A percentile compares a stretch with the other conserved stretches of the same genome.
Conservation (phyloP, 306 rosid genomes). For the Fragaria iinumae region DNA sequence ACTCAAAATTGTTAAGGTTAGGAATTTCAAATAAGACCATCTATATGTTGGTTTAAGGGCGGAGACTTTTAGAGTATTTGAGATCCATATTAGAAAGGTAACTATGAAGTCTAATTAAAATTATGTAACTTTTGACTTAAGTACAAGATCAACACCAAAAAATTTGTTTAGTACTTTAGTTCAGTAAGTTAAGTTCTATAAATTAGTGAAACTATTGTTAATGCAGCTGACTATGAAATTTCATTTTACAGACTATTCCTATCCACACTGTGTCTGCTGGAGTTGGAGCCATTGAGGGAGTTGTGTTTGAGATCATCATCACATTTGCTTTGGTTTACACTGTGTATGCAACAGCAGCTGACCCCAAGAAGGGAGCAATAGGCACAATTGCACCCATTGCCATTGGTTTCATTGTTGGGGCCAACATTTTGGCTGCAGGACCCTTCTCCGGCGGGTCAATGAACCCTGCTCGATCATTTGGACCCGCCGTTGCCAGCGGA, state of each 20-base stretch:
- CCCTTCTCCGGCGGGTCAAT: slow-evolving; percentile 93
- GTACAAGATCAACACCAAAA: neutral
- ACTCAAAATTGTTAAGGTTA: neutral
- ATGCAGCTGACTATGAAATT: neutral
- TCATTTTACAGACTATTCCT: slow-evolving; percentile 50
- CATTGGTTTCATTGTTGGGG: slow-evolving; percentile 86
- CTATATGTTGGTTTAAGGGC: neutral
- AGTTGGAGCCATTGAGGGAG: slow-evolving; percentile 68
- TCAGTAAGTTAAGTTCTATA: too few species aligned
- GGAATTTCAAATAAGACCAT: neutral
- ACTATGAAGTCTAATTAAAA: neutral
- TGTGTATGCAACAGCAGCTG: slow-evolving; percentile 92
- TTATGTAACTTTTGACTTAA: neutral
- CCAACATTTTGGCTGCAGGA: slow-evolving; percentile 86
- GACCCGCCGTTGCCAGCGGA: slow-evolving; percentile 86
- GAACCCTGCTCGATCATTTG: slow-evolving; percentile 93
- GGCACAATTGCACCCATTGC: slow-evolving; percentile 91
- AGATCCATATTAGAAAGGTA: neutral
- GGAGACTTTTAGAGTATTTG: neutral
- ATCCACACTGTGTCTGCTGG: slow-evolving; percentile 65
- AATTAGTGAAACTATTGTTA: neutral
- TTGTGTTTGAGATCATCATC: slow-evolving; percentile 64
- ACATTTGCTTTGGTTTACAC: slow-evolving; percentile 89
- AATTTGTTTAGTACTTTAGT: neutral
- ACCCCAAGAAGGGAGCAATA: slow-evolving; percentile 74